Evolutionary conservation across 768 basidiomycete genomes (phyloP).

Genomic region (Hericium rajendrae): DNA sequence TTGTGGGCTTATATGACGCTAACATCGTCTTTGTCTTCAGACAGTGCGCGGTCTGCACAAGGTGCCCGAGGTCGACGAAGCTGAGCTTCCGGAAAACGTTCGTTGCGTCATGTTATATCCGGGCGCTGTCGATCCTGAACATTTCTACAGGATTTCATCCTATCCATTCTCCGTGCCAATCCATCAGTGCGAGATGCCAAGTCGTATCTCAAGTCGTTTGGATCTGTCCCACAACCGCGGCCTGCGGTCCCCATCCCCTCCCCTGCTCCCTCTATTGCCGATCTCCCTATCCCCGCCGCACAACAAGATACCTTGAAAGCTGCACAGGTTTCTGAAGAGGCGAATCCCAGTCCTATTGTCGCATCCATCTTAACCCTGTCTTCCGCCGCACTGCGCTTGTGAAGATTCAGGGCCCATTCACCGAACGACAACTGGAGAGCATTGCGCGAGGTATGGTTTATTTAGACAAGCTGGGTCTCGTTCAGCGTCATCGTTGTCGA

Average conservation of each 20-base stretch:
- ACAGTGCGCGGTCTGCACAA: slow-evolving; percentile 9
- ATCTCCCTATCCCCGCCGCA: slow-evolving; percentile 19
- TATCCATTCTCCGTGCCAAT: slow-evolving; percentile 87
- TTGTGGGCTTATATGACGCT: not conserved
- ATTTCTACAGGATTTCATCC: slow-evolving; percentile 75
- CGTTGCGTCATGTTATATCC: not conserved
- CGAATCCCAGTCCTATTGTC: slow-evolving; percentile 43
- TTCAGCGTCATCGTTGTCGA: slow-evolving; percentile 96
- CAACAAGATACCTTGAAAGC: slow-evolving; percentile 22
- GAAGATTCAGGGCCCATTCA: slow-evolving; percentile 94
- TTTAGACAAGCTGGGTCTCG: slow-evolving; percentile 90
- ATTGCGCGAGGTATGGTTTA: slow-evolving; percentile 91
- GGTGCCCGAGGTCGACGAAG: slow-evolving; percentile 1
- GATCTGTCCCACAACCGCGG: slow-evolving; percentile 40
- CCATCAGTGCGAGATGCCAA: slow-evolving; percentile 88
- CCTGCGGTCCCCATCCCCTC: not conserved
- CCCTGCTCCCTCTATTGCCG: slow-evolving; percentile 20
- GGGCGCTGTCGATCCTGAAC: slow-evolving; percentile 7
- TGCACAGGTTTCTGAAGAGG: slow-evolving; percentile 20
- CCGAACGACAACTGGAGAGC: slow-evolving; percentile 85
- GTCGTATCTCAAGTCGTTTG: slow-evolving; percentile 88
- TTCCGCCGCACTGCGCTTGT: slow-evolving; percentile 85
- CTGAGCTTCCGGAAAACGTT: slow-evolving; percentile 5
- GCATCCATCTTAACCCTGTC: slow-evolving; percentile 80
- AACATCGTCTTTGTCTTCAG: not conserved